phyloP scores from a whole-genome alignment of 2,329 filamentous ascomycete species.

The Fusarium anguioides region DNA sequence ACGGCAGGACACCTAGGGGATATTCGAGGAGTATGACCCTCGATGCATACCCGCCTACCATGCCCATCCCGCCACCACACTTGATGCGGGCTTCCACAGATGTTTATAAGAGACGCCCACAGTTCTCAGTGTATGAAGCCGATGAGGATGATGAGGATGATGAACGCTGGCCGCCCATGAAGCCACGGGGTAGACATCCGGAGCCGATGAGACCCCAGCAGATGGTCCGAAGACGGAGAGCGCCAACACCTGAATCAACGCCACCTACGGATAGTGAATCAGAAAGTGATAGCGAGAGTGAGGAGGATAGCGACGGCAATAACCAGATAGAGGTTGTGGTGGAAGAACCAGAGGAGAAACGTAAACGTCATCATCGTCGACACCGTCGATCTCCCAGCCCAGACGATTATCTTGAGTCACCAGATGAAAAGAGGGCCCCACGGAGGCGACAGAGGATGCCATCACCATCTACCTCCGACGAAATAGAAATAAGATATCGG shows the following conservation, averaged over 20 bases:
- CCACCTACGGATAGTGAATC: constrained; percentile 27
- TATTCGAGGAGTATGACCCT: constrained; percentile 45
- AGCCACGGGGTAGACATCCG: constrained; percentile 35
- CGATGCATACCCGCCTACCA: constrained; percentile 46
- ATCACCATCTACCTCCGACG: constrained; percentile 41
- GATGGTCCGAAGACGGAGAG: constrained; percentile 29
- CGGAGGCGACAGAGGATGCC: constrained; percentile 40
- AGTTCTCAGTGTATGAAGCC: constrained; percentile 44
- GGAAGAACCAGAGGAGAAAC: constrained; percentile 45
- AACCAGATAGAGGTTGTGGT: constrained; percentile 43
- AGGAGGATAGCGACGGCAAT: constrained; percentile 28
- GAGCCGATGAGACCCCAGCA: constrained; percentile 33
- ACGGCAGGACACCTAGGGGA: constrained; percentile 46
- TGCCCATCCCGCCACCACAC: constrained; percentile 45
- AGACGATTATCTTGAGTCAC: constrained; percentile 45
- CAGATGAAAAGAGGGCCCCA: constrained; percentile 39
- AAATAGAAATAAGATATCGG: constrained; percentile 40
- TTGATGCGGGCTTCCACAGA: constrained; percentile 47
- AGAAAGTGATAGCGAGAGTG: constrained; percentile 28
- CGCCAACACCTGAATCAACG: constrained; percentile 36
- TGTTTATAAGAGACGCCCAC: constrained; percentile 46
- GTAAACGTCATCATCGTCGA: constrained; percentile 32
- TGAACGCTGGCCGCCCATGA: constrained; percentile 30
- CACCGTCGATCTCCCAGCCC: constrained; percentile 38
- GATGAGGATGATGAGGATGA: constrained; percentile 42